Percentiles rank a stretch among this genome's conserved stretches.
Evolutionary conservation across 1,284 basidiomycete genomes (phyloP).

Genomic region (Neonothopanus nambi): DNA sequence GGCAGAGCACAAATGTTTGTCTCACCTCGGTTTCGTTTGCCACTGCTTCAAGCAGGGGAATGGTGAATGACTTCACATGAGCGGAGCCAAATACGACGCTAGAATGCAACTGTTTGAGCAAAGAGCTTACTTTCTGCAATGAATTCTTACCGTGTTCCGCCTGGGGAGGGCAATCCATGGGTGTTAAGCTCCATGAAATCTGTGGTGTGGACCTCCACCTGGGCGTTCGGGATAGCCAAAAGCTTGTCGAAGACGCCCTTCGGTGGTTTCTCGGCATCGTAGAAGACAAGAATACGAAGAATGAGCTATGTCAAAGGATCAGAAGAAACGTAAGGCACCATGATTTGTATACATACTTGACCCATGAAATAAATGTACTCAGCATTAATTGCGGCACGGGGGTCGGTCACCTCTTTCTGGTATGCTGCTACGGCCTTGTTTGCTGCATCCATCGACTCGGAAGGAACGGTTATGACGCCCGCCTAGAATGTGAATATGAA

Average conservation of each 20-base stretch:
- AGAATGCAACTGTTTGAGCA: no score
- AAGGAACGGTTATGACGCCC: no score
- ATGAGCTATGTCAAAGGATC: no score
- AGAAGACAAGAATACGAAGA: slow-evolving; percentile 29
- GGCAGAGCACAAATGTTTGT: no score
- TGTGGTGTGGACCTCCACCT: slow-evolving; percentile 30
- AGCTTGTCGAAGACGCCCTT: slow-evolving; percentile 44
- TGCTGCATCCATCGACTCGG: no score
- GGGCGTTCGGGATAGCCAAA: slow-evolving; percentile 32
- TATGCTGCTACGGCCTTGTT: no score
- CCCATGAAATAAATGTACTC: no score
- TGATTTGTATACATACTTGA: no score
- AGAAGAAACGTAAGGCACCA: no score
- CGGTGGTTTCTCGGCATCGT: slow-evolving; percentile 42
- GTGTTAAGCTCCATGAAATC: slow-evolving; percentile 36
- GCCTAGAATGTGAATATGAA: no score
- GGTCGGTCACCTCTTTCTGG: no score
- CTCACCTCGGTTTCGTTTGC: neutral
- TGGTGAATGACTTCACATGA: neutral
- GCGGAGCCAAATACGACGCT: neutral
- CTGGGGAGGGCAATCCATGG: slow-evolving; percentile 34
- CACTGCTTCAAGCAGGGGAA: neutral
- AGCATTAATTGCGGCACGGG: no score
- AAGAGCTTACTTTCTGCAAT: neutral
- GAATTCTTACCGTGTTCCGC: neutral